A percentile compares a stretch with the other conserved stretches of the same genome.
Evolutionary conservation across 495 filamentous ascomycete species (phyloP).

Genomic region (Xylaria flabelliformis): DNA sequence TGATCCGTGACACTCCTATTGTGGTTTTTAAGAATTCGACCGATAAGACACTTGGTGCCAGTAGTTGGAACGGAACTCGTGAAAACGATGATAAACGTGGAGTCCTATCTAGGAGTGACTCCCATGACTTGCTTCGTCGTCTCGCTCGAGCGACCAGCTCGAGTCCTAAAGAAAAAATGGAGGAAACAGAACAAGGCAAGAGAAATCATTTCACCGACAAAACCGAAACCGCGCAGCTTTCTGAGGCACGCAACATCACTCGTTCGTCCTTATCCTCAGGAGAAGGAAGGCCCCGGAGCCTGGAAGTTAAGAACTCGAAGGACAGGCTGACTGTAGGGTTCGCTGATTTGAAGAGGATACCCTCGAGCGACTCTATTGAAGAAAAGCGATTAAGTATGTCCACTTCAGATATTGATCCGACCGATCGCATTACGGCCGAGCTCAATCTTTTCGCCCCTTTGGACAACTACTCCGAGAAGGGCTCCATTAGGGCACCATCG

Average conservation of each 20-base stretch:
- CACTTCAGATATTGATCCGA: constrained; percentile 60
- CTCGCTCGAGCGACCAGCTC: constrained; percentile 67
- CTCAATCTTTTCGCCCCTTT: constrained; percentile 60
- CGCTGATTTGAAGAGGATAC: constrained; percentile 40
- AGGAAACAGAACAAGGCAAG: constrained; percentile 17
- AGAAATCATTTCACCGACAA: constrained; percentile 12
- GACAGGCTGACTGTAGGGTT: constrained; percentile 50
- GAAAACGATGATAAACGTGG: constrained; percentile 15
- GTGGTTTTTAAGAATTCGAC: constrained; percentile 50
- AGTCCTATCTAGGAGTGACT: constrained; percentile 56
- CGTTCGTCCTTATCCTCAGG: constrained; percentile 28
- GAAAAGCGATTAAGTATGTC: constrained; percentile 48
- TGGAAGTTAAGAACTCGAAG: constrained; percentile 37
- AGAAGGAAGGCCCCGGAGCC: constrained; percentile 32
- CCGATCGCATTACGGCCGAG: constrained; percentile 61
- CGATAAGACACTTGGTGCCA: not conserved
- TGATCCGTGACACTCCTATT: constrained; percentile 56
- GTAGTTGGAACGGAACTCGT: not conserved
- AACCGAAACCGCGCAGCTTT: constrained; percentile 21
- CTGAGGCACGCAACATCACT: constrained; percentile 25
- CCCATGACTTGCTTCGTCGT: constrained; percentile 67
- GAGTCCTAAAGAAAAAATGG: constrained; percentile 46
- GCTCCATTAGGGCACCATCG: constrained; percentile 57
- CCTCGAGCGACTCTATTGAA: constrained; percentile 47
- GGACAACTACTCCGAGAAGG: constrained; percentile 60